Evolutionary conservation across 148 eudicot genomes (phyloP).

Genomic region (Rhododendron simsii): DNA sequence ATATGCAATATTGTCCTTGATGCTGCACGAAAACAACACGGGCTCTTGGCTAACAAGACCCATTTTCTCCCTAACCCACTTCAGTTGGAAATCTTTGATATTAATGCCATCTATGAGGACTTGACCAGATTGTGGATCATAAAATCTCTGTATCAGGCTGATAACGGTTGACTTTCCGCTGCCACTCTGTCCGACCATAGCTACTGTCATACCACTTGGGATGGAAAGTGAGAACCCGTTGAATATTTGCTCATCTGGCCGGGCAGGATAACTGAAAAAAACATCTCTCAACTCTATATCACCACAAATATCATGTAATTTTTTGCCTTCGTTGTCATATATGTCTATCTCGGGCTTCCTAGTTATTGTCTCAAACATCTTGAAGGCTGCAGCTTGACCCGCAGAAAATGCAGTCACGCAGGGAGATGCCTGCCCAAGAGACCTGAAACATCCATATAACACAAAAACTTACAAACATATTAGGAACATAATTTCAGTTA

Average conservation of each 20-base stretch:
- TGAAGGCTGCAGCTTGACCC: slow-evolving; percentile 58
- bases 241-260: slow-evolving; percentile 57
- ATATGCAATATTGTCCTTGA: slow-evolving; percentile 60
- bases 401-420: slow-evolving; percentile 56
- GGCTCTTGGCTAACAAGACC: slow-evolving; percentile 79
- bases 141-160: slow-evolving; percentile 57
- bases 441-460: slow-evolving; percentile 26
- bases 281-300: slow-evolving; percentile 51
- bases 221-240: slow-evolving; percentile 46
- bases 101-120: slow-evolving; percentile 50
- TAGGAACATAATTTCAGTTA: neutral
- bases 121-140: slow-evolving; percentile 57
- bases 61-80: slow-evolving; percentile 52
- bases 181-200: slow-evolving; percentile 67
- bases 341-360: slow-evolving; percentile 56
- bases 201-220: slow-evolving; percentile 49
- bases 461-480: neutral
- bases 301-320: slow-evolving; percentile 42
- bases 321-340: slow-evolving; percentile 33
- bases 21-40: slow-evolving; percentile 49
- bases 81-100: slow-evolving; percentile 55
- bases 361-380: slow-evolving; percentile 55
- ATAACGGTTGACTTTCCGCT: slow-evolving; percentile 67
- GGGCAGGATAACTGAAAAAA: slow-evolving; percentile 50
- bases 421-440: slow-evolving; percentile 59